A percentile compares a stretch with the other conserved stretches of the same genome.
phyloP scores from a whole-genome alignment of 2,329 filamentous ascomycete genomes.

The Parafenestella ontariensis region DNA sequence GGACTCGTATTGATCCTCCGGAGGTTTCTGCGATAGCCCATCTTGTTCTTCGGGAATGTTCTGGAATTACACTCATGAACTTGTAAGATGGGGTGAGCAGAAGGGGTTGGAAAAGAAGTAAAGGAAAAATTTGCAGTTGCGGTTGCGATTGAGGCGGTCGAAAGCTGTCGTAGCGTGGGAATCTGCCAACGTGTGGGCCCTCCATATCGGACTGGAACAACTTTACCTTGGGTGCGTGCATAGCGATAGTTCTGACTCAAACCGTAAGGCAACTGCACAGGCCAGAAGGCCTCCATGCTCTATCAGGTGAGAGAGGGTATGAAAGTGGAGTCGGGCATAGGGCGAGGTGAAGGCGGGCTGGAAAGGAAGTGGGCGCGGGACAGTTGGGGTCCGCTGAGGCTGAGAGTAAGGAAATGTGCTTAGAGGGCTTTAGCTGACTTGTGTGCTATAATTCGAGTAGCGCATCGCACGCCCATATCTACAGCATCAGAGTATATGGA shows the following conservation, averaged over 20 bases:
- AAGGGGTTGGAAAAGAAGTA: not conserved
- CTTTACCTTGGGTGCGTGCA: constrained; percentile 1
- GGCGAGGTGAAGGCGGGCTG: not conserved
- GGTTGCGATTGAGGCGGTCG: not conserved
- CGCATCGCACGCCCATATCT: too few species aligned
- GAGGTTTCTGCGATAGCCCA: not conserved
- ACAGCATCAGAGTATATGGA: too few species aligned
- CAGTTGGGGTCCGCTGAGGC: too few species aligned
- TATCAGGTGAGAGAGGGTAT: not conserved
- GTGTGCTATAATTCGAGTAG: too few species aligned
- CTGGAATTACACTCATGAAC: not conserved
- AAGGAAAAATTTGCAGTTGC: too few species aligned
- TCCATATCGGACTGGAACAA: not conserved
- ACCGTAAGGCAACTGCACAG: constrained; percentile 16
- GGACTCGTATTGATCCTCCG: not conserved
- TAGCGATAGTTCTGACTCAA: constrained; percentile 7
- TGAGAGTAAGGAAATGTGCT: too few species aligned
- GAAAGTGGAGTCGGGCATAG: not conserved
- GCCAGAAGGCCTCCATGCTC: constrained; percentile 4
- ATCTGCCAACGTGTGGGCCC: not conserved
- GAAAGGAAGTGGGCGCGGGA: not conserved
- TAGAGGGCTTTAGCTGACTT: not conserved
- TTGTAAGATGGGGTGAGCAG: not conserved
- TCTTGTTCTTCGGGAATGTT: not conserved
- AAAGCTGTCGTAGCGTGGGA: not conserved